phyloP scores from a whole-genome alignment of 208 protist genomes.

The Jaenimonas drosophilae region DNA sequence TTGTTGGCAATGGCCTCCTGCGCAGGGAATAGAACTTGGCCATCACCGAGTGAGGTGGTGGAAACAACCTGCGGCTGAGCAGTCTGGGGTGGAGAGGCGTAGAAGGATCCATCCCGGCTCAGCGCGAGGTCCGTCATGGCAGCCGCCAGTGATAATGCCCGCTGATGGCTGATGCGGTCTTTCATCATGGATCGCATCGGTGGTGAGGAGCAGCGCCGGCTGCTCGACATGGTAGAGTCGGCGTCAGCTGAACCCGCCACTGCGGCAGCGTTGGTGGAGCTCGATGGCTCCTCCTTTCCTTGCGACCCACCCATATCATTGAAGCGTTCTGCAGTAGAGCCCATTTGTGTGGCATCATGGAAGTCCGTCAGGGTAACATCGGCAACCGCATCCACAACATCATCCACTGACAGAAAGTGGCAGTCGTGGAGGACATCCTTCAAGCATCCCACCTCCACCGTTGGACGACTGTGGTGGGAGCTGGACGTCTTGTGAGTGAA shows the following conservation, averaged over 20 bases:
- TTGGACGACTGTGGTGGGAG: neutral
- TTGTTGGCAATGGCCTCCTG: neutral
- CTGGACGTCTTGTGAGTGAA: too few relatives aligned
- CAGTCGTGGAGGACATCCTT: constrained; percentile 29
- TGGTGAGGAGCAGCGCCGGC: neutral
- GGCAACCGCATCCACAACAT: constrained; percentile 24
- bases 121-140: constrained; percentile 30
- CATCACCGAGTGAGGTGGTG: neutral
- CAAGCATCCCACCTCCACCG: constrained; percentile 3
- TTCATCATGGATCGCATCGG: neutral
- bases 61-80: too few relatives aligned
- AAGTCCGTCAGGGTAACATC: constrained; percentile 18
- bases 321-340: neutral
- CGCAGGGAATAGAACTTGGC: neutral
- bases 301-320: neutral
- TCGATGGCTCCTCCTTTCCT: neutral
- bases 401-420: constrained; percentile 24
- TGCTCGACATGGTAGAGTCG: too few relatives aligned
- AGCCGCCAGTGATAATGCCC: constrained; percentile 17
- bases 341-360: constrained; percentile 8
- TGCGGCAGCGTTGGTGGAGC: neutral
- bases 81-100: too few relatives aligned
- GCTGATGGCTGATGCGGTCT: neutral
- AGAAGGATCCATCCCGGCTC: neutral
- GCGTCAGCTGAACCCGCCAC: too few relatives aligned